These are phyloP conservation scores for Candida labiduridarum DNA, from an alignment of 1,139 yeast species.

Conservation along the genomic window DNA sequence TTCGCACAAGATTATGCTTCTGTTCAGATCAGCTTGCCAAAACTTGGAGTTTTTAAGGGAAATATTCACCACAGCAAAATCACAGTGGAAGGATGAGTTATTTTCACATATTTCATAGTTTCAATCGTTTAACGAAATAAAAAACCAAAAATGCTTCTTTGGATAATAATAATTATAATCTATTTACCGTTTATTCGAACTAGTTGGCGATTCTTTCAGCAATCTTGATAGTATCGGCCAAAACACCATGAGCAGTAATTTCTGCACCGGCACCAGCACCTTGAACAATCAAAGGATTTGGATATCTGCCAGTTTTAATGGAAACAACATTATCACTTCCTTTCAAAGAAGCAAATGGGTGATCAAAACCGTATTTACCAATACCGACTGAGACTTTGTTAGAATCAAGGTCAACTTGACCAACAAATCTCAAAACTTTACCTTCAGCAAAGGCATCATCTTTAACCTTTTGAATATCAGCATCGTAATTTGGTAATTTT, in stretches of 20 bases:
- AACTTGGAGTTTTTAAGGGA: constrained; percentile 47
- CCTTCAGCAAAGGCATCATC: constrained; percentile 79
- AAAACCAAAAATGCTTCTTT: too few relatives aligned
- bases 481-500: constrained; percentile 81
- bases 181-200: neutral
- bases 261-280: constrained; percentile 99
- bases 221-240: constrained; percentile 88
- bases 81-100: constrained; percentile 43
- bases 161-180: neutral
- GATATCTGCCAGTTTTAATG: constrained; percentile 86
- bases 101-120: constrained; percentile 14
- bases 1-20: constrained; percentile 73
- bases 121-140: too few relatives aligned
- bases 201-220: constrained; percentile 75
- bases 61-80: constrained; percentile 62
- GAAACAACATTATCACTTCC: constrained; percentile 96
- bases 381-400: constrained; percentile 81
- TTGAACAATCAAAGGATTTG: constrained; percentile 90
- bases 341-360: constrained; percentile 93
- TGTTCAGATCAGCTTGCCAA: constrained; percentile 65
- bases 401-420: constrained; percentile 76
- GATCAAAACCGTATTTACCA: constrained; percentile 80
- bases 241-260: constrained; percentile 97
- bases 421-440: constrained; percentile 91
- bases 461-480: constrained; percentile 73